Evolutionary conservation across 169 alveolate species (phyloP).

Genomic region (Eimeria sp.): DNA sequence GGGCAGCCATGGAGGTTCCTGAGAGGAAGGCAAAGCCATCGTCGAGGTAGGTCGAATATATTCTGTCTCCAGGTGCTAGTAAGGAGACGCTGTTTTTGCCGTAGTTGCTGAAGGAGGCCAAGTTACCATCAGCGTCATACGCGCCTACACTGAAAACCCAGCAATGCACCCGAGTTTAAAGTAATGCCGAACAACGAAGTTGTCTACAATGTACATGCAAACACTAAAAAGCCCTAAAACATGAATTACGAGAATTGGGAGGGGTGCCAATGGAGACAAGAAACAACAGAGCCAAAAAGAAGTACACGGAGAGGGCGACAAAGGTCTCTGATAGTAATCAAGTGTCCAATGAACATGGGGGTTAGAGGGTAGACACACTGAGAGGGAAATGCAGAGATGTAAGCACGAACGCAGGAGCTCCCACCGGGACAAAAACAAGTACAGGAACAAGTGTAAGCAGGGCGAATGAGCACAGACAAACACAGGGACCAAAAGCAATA

Average conservation of each 20-base stretch:
- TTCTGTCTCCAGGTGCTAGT: constrained; percentile 89
- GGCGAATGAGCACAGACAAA: neutral
- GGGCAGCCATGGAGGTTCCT: constrained; percentile 91
- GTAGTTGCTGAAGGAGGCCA: constrained; percentile 88
- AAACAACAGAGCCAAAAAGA: neutral
- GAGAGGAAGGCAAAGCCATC: constrained; percentile 82
- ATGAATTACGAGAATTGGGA: neutral
- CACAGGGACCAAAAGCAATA: neutral
- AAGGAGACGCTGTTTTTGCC: constrained; percentile 86
- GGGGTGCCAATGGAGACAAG: too few species aligned
- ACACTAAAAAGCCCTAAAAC: neutral
- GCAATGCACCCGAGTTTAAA: neutral
- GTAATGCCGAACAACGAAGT: neutral
- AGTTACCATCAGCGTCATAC: constrained; percentile 80
- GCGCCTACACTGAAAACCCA: constrained; percentile 86
- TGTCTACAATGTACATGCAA: too few species aligned
- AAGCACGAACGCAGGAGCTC: neutral
- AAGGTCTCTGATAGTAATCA: neutral
- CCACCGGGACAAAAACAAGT: too few species aligned
- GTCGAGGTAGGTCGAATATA: constrained; percentile 85
- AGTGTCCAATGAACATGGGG: too few species aligned
- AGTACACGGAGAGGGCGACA: neutral
- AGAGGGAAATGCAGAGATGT: neutral
- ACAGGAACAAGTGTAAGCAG: too few species aligned
- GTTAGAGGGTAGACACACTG: neutral